Conservation (phyloP, 2,329 filamentous ascomycete genomes). For the Calonectria pteridis region DNA sequence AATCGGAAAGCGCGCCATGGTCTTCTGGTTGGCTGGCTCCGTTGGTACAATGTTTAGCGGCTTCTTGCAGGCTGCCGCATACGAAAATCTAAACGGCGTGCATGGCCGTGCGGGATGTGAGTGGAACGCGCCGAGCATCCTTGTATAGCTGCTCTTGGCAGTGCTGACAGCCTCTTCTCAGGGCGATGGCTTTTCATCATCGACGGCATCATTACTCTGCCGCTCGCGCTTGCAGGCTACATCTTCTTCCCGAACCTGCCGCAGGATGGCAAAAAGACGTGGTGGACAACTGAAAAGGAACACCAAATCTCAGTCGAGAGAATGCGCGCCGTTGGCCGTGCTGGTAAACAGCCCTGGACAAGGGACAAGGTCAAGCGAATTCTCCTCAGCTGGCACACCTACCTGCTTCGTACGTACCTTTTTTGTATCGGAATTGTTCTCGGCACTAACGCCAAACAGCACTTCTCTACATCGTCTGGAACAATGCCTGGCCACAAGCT, state of each 20-base stretch:
- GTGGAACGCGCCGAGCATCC: not conserved
- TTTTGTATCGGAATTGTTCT: no score
- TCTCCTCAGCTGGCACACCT: constrained; percentile 34
- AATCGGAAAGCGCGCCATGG: constrained; percentile 36
- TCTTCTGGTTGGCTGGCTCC: constrained; percentile 37
- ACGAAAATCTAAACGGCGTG: constrained; percentile 30
- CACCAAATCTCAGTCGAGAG: constrained; percentile 26
- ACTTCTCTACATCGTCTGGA: constrained; percentile 32
- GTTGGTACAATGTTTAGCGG: constrained; percentile 34
- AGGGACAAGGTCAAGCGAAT: constrained; percentile 30
- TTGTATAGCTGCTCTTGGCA: not conserved
- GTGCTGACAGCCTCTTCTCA: constrained; percentile 1
- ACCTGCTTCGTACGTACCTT: constrained; percentile 26
- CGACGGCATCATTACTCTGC: constrained; percentile 35
- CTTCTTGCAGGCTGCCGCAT: constrained; percentile 34
- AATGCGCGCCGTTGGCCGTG: constrained; percentile 32
- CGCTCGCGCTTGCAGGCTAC: constrained; percentile 28
- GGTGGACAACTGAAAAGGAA: constrained; percentile 34
- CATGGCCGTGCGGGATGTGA: constrained; percentile 32
- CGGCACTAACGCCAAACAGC: constrained; percentile 13
- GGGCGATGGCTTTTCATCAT: constrained; percentile 37
- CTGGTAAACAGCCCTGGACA: constrained; percentile 35
- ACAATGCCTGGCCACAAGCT: constrained; percentile 30
- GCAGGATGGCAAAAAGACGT: constrained; percentile 33
- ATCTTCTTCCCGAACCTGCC: constrained; percentile 36